Percentiles rank a stretch among this genome's conserved stretches.
Evolutionary conservation across 1,139 yeast genomes (phyloP).

Genomic region (Scheffersomyces quercinus): DNA sequence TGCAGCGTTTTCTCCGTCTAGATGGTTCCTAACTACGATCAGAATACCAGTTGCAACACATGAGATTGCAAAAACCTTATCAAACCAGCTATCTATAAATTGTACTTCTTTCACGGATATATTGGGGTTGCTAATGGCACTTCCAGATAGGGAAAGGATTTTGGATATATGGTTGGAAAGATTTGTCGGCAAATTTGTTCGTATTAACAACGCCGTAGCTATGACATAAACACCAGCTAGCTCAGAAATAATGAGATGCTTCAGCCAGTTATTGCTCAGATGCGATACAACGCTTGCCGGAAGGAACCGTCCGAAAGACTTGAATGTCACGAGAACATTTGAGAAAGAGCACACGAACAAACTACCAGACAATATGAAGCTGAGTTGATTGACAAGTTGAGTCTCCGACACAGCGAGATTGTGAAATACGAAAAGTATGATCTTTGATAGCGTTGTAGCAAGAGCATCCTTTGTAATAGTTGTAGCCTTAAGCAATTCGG

Average conservation of each 20-base stretch:
- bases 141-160: constrained; percentile 41
- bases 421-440: constrained; percentile 31
- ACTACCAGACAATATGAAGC: constrained; percentile 63
- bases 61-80: constrained; percentile 63
- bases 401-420: constrained; percentile 41
- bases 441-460: constrained; percentile 63
- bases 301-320: constrained; percentile 35
- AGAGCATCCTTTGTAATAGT: constrained; percentile 51
- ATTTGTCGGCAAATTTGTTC: constrained; percentile 71
- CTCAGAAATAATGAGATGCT: constrained; percentile 61
- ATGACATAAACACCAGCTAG: constrained; percentile 76
- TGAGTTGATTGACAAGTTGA: constrained; percentile 62
- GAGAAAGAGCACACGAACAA: constrained; percentile 68
- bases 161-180: constrained; percentile 53
- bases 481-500: constrained; percentile 3
- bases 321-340: constrained; percentile 57
- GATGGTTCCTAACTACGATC: constrained; percentile 27
- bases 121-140: constrained; percentile 21
- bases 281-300: constrained; percentile 30
- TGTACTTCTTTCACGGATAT: constrained; percentile 43
- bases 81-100: constrained; percentile 80
- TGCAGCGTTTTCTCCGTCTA: constrained; percentile 17
- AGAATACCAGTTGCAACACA: constrained; percentile 54
- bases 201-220: constrained; percentile 74
- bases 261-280: constrained; percentile 34